Conservation (phyloP, 2,329 filamentous ascomycete genomes). For the Septoria linicola region DNA sequence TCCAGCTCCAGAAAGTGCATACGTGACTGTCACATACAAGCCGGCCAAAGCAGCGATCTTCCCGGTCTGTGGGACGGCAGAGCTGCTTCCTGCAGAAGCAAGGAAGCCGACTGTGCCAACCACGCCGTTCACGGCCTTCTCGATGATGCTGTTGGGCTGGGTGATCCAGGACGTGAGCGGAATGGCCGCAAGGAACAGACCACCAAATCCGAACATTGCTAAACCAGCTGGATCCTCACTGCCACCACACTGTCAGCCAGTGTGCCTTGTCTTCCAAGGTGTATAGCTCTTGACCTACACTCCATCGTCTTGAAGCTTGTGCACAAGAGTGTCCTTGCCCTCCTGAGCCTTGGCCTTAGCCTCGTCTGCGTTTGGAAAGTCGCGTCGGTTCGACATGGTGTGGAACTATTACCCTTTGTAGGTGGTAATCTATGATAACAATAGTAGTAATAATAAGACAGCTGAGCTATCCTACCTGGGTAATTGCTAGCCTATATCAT, state of each 20-base stretch:
- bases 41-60: slow-evolving; percentile 34
- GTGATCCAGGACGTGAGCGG: slow-evolving; percentile 34
- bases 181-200: slow-evolving; percentile 33
- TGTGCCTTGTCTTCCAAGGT: neutral
- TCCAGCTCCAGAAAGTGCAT: slow-evolving; percentile 32
- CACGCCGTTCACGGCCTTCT: slow-evolving; percentile 32
- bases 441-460: neutral
- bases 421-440: neutral
- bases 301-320: slow-evolving; percentile 32
- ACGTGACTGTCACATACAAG: slow-evolving; percentile 33
- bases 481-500: slow-evolving; percentile 5
- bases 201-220: slow-evolving; percentile 29
- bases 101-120: slow-evolving; percentile 28
- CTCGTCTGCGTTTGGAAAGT: slow-evolving; percentile 14
- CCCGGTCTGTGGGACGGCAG: slow-evolving; percentile 24
- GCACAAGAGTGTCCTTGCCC: slow-evolving; percentile 19
- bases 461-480: neutral
- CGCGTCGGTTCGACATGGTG: slow-evolving; percentile 7
- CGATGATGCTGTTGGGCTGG: slow-evolving; percentile 29
- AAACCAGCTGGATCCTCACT: slow-evolving; percentile 32
- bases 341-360: slow-evolving; percentile 19
- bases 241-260: slow-evolving; percentile 1
- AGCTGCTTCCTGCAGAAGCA: slow-evolving; percentile 25
- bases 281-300: slow-evolving; percentile 24
- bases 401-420: neutral